Percentiles rank a stretch among this genome's conserved stretches.
These are phyloP conservation scores for Serendipita sp. DNA, from an alignment of 768 basidiomycete genomes.

Conservation along the genomic window DNA sequence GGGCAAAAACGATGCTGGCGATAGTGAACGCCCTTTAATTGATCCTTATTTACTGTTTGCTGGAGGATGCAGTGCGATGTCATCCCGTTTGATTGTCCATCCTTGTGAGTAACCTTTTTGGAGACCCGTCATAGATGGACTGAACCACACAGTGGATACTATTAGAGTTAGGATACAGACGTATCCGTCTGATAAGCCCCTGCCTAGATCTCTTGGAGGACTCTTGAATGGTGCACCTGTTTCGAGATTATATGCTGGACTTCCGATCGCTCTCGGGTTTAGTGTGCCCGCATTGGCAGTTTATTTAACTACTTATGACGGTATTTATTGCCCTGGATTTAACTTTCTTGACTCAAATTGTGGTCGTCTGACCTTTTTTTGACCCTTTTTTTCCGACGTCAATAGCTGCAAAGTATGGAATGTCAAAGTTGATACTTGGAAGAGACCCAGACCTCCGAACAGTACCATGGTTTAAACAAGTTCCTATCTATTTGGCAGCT, in stretches of 20 bases:
- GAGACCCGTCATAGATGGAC: background rate
- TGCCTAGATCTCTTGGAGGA: background rate
- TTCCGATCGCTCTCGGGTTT: background rate
- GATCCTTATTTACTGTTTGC: background rate
- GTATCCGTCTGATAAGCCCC: background rate
- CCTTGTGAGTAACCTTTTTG: background rate
- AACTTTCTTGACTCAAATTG: background rate
- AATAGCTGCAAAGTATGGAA: background rate
- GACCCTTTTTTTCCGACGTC: no score
- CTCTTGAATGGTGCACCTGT: background rate
- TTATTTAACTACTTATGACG: background rate
- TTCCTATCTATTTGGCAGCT: background rate
- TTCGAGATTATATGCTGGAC: background rate
- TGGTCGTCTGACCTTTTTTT: background rate
- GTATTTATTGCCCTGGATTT: background rate
- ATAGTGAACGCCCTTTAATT: background rate
- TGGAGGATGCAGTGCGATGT: background rate
- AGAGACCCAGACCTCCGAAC: background rate
- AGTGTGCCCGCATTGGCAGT: background rate
- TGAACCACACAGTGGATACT: background rate
- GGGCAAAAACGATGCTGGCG: no score
- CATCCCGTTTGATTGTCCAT: background rate
- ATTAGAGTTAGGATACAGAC: background rate
- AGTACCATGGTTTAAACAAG: background rate
- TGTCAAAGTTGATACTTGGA: background rate